phyloP scores from a whole-genome alignment of 2,329 filamentous ascomycete species.

The Pseudogymnoascus destructans region DNA sequence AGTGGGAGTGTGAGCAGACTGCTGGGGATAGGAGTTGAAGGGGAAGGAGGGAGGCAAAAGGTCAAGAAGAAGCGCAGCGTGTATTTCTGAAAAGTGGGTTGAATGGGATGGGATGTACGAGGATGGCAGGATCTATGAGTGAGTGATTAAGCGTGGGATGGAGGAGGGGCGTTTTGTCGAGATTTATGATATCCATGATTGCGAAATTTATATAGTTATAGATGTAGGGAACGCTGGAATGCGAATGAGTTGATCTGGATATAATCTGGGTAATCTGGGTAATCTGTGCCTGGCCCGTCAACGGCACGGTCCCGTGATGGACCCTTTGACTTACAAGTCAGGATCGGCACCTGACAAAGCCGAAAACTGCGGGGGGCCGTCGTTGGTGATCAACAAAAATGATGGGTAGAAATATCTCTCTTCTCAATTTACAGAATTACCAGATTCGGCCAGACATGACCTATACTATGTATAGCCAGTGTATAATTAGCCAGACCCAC shows the following conservation, averaged over 20 bases:
- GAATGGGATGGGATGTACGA: not conserved
- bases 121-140: not conserved
- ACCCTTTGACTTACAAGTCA: not conserved
- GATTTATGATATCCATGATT: slow-evolving; percentile 8
- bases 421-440: not conserved
- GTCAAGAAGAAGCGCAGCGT: slow-evolving; percentile 10
- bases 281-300: not conserved
- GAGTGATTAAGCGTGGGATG: not conserved
- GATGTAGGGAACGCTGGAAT: not conserved
- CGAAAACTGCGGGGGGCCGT: slow-evolving; percentile 3
- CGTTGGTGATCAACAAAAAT: not conserved
- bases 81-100: not conserved
- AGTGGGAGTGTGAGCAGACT: not conserved
- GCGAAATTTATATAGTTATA: not conserved
- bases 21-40: not conserved
- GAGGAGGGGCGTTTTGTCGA: not conserved
- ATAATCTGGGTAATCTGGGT: not conserved
- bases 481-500: not conserved
- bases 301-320: not conserved
- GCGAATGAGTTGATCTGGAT: not conserved
- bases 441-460: not conserved
- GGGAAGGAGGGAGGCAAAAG: slow-evolving; percentile 2
- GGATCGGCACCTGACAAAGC: not conserved
- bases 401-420: slow-evolving; percentile 1
- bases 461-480: not conserved